These are phyloP conservation scores for Microdochium trichocladiopsis DNA, from an alignment of 2,329 filamentous ascomycete genomes.

Conservation along the genomic window DNA sequence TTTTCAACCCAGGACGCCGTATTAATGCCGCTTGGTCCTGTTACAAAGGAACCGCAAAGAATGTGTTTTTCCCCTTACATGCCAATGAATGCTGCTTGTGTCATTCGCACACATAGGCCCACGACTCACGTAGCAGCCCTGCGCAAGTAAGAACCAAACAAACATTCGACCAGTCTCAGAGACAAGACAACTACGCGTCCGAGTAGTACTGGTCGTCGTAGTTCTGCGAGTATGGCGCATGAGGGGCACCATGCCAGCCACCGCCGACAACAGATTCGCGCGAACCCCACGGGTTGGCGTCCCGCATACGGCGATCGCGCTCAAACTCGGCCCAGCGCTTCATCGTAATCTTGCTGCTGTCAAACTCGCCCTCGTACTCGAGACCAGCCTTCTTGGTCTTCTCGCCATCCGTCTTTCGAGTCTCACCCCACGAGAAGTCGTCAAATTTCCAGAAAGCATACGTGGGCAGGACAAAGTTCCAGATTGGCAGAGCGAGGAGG, in stretches of 20 bases:
- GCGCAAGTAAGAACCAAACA: too few relatives aligned
- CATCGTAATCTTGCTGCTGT: slow-evolving; percentile 99
- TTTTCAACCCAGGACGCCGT: background rate
- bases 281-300: slow-evolving; percentile 43
- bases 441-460: slow-evolving; percentile 99
- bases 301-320: slow-evolving; percentile 46
- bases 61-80: background rate
- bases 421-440: slow-evolving; percentile 99
- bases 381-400: slow-evolving; percentile 80
- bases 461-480: slow-evolving; percentile 91
- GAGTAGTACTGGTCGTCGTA: slow-evolving; percentile 51
- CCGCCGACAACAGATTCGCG: slow-evolving; percentile 42
- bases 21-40: background rate
- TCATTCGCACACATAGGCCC: slow-evolving; percentile 1
- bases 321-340: slow-evolving; percentile 98
- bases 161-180: too few relatives aligned
- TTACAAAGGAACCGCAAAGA: background rate
- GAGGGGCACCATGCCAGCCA: slow-evolving; percentile 33
- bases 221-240: slow-evolving; percentile 26
- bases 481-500: slow-evolving; percentile 83
- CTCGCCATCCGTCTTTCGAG: slow-evolving; percentile 88
- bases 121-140: too few relatives aligned
- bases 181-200: slow-evolving; percentile 30
- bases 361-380: slow-evolving; percentile 91
- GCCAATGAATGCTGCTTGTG: slow-evolving; percentile 1